Conservation (phyloP, 495 filamentous ascomycete genomes). For the Schizothecium vesticola region DNA sequence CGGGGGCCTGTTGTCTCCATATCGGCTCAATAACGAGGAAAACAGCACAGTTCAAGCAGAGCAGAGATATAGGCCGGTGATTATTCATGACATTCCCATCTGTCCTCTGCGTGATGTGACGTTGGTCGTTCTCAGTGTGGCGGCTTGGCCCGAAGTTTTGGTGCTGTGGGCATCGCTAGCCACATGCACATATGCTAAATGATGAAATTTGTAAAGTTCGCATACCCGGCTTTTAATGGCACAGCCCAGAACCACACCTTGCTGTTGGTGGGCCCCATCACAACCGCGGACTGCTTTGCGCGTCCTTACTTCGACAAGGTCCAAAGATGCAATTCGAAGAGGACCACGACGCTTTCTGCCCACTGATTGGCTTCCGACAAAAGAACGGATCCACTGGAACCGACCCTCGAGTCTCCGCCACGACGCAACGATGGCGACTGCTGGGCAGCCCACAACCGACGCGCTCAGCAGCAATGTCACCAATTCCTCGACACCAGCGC, state of each 20-base stretch:
- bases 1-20: background rate
- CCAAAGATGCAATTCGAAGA: background rate
- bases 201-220: background rate
- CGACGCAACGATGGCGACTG: background rate
- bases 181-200: background rate
- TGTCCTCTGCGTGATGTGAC: background rate
- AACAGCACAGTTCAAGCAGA: background rate
- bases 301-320: background rate
- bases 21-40: background rate
- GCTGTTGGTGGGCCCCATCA: background rate
- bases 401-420: background rate
- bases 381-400: background rate
- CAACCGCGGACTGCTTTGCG: background rate
- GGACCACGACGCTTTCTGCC: background rate
- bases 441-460: background rate
- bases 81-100: background rate
- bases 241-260: background rate
- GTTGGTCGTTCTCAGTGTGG: background rate
- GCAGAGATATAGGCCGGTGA: background rate
- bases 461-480: slow-evolving; percentile 4
- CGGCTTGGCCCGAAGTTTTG: background rate
- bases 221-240: background rate
- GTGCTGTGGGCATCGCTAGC: too few species aligned
- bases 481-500: background rate
- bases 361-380: slow-evolving; percentile 10